These are phyloP conservation scores for Torulaspora indica DNA, from an alignment of 805 yeast genomes.

Conservation along the genomic window DNA sequence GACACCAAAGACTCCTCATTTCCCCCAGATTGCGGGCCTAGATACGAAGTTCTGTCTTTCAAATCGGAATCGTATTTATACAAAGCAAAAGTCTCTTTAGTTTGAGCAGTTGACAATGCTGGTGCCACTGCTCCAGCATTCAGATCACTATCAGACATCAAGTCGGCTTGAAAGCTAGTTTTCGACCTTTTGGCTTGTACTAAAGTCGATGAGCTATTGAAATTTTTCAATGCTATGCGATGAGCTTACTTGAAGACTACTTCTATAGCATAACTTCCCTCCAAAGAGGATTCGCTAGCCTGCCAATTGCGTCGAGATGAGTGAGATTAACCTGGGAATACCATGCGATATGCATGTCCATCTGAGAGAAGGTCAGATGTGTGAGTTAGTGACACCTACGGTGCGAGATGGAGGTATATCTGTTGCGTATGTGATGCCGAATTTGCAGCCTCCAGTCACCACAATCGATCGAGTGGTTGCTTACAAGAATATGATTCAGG, in stretches of 20 bases:
- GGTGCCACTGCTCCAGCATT: constrained; percentile 47
- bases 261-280: too few relatives aligned
- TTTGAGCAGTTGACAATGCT: constrained; percentile 68
- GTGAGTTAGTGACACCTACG: constrained; percentile 85
- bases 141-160: constrained; percentile 2
- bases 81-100: constrained; percentile 50
- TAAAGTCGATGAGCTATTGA: constrained; percentile 2
- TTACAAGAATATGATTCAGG: constrained; percentile 61
- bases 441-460: constrained; percentile 86
- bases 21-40: constrained; percentile 26
- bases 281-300: neutral
- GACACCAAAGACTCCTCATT: constrained; percentile 37
- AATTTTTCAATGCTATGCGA: constrained; percentile 4
- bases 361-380: constrained; percentile 89
- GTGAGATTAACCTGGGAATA: constrained; percentile 47
- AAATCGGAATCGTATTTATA: constrained; percentile 38
- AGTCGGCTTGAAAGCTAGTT: neutral
- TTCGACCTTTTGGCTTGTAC: neutral
- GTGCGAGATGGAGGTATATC: constrained; percentile 87
- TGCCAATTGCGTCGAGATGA: constrained; percentile 1
- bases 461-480: constrained; percentile 64
- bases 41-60: constrained; percentile 30
- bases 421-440: constrained; percentile 94
- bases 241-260: neutral
- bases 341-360: constrained; percentile 96